Conservation (phyloP, 768 basidiomycete species). For the Russula olivacea region DNA sequence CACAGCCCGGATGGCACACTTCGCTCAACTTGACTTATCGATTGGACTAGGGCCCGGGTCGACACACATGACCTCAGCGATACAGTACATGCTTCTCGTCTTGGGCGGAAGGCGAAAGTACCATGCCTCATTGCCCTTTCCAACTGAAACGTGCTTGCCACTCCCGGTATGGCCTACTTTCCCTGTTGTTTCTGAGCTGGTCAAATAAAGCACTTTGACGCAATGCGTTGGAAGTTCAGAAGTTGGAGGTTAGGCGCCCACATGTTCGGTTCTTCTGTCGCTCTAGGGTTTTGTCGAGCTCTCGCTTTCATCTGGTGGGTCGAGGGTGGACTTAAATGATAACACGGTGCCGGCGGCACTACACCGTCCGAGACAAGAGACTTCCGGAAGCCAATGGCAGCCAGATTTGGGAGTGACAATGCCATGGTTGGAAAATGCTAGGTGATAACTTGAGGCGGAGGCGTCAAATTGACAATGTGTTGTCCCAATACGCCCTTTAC, state of each 20-base stretch:
- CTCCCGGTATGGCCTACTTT: background rate
- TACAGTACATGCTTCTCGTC: conserved; percentile 12
- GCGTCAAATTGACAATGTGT: background rate
- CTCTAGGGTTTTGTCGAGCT: background rate
- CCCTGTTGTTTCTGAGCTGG: conserved; percentile 12
- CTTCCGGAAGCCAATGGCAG: too few relatives aligned
- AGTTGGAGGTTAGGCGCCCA: background rate
- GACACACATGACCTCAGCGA: too few relatives aligned
- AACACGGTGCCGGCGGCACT: too few relatives aligned
- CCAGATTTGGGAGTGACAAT: background rate
- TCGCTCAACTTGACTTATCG: too few relatives aligned
- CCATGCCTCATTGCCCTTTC: background rate
- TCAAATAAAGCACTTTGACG: too few relatives aligned
- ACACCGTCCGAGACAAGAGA: background rate
- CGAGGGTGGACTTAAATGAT: too few relatives aligned
- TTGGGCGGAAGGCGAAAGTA: conserved; percentile 7
- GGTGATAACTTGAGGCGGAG: background rate
- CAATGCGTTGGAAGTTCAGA: too few relatives aligned
- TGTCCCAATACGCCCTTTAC: background rate
- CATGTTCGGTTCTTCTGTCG: background rate
- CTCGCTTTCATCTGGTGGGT: too few relatives aligned
- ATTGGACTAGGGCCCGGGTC: background rate
- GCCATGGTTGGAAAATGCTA: too few relatives aligned
- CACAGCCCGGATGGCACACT: too few relatives aligned
- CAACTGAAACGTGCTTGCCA: background rate